Conservation (phyloP, 2,329 filamentous ascomycete genomes). For the Exophiala lecanii-corni region DNA sequence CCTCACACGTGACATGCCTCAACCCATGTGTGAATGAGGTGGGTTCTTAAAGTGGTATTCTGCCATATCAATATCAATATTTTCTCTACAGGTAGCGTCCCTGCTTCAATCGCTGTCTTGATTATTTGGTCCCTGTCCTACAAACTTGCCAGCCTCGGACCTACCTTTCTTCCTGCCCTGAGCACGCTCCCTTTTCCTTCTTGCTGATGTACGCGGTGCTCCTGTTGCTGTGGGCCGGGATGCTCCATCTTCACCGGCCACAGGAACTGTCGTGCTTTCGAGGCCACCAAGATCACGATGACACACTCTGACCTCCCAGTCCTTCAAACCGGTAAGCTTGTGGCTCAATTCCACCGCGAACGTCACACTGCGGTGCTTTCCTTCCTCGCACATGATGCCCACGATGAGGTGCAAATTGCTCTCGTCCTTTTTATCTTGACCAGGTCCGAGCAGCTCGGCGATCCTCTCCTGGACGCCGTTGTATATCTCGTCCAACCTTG, state of each 20-base stretch:
- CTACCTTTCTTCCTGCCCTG: conserved; percentile 9
- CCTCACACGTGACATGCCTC: too few relatives aligned
- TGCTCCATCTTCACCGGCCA: too few relatives aligned
- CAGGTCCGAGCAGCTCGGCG: conserved; percentile 12
- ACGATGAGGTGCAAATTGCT: conserved; percentile 10
- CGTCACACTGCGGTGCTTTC: conserved; percentile 14
- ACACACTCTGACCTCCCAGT: conserved; percentile 12
- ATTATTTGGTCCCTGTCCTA: too few relatives aligned
- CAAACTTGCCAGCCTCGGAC: not conserved
- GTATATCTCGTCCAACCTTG: conserved; percentile 9
- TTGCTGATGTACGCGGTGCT: not conserved
- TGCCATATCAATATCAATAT: too few relatives aligned
- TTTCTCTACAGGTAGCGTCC: too few relatives aligned
- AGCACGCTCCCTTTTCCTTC: conserved; percentile 5
- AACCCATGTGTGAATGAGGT: too few relatives aligned
- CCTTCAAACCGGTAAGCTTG: conserved; percentile 4
- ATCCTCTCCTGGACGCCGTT: conserved; percentile 10
- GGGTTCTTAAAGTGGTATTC: too few relatives aligned
- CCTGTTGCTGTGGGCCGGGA: not conserved
- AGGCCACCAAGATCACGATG: conserved; percentile 14
- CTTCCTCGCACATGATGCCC: conserved; percentile 11
- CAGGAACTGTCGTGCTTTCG: too few relatives aligned
- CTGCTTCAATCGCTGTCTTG: too few relatives aligned
- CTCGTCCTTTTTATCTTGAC: not conserved
- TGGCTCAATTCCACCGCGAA: conserved; percentile 19